Percentiles rank a stretch among this genome's conserved stretches.
These are phyloP conservation scores for Brettanomyces bruxellensis DNA, from an alignment of 805 yeast species.

Conservation along the genomic window DNA sequence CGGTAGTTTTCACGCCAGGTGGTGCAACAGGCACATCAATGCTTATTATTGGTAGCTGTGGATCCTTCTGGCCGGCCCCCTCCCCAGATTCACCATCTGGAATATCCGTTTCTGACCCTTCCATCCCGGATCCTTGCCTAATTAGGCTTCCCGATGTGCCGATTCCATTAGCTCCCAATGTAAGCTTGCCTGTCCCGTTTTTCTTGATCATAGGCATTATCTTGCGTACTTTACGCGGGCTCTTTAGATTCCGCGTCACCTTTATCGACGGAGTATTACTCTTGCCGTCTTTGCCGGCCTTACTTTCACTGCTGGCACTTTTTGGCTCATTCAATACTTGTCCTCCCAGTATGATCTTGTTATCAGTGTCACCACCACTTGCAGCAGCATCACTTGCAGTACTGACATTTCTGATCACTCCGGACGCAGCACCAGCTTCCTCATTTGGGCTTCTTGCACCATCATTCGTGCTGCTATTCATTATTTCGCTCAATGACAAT, in stretches of 20 bases:
- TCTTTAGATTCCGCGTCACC: neutral
- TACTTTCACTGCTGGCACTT: too few relatives aligned
- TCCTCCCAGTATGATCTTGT: neutral
- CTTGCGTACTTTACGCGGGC: neutral
- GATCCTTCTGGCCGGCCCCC: neutral
- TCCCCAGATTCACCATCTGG: neutral
- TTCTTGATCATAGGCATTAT: too few relatives aligned
- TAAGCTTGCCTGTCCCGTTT: too few relatives aligned
- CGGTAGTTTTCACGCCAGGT: slow-evolving; percentile 27
- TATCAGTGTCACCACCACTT: neutral
- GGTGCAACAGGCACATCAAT: slow-evolving; percentile 25
- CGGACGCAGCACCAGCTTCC: neutral
- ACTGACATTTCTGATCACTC: neutral
- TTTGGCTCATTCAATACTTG: too few relatives aligned
- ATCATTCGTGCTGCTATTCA: neutral
- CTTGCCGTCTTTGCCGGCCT: too few relatives aligned
- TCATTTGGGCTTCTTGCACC: neutral
- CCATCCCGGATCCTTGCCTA: neutral
- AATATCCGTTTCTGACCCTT: neutral
- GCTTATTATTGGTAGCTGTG: slow-evolving; percentile 12
- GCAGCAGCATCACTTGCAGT: neutral
- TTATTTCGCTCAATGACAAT: slow-evolving; percentile 1
- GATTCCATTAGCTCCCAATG: too few relatives aligned
- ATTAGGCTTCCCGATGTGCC: neutral
- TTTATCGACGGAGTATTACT: neutral